phyloP scores from a whole-genome alignment of 352 stramenopile species.

The Chloridella minuta region DNA sequence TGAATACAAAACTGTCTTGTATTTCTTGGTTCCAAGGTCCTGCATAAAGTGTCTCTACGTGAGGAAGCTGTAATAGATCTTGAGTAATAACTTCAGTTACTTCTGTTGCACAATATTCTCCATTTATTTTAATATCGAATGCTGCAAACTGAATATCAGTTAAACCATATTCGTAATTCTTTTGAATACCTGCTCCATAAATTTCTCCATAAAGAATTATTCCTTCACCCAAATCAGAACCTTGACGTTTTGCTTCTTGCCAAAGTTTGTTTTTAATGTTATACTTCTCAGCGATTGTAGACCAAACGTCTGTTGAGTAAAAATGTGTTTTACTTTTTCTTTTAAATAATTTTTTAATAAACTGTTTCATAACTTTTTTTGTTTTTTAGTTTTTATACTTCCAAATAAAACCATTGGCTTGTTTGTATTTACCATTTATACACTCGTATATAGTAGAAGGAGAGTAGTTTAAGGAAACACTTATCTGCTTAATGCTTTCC shows the following conservation, averaged over 20 bases:
- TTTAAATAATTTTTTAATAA: no score
- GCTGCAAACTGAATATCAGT: background rate
- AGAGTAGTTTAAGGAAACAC: background rate
- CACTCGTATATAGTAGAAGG: no score
- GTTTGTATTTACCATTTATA: background rate
- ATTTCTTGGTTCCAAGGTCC: background rate
- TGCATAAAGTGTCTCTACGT: background rate
- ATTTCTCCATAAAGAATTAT: slow-evolving; percentile 12
- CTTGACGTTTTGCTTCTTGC: background rate
- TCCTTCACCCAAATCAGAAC: background rate
- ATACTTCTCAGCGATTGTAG: background rate
- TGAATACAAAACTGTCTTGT: slow-evolving; percentile 7
- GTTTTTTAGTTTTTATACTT: background rate
- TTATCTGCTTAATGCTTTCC: background rate
- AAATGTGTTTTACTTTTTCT: background rate
- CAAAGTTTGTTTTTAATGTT: background rate
- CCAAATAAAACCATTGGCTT: slow-evolving; percentile 7
- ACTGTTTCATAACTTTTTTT: no score
- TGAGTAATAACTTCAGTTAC: background rate
- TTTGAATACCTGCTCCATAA: slow-evolving; percentile 2
- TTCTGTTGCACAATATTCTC: background rate
- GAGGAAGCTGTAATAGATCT: background rate
- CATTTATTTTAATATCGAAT: slow-evolving; percentile 3
- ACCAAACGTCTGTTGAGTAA: slow-evolving; percentile 4
- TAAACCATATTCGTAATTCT: slow-evolving; percentile 13